Percentiles rank a stretch among this genome's conserved stretches.
These are phyloP conservation scores for Macrocybe gigantea DNA, from an alignment of 768 basidiomycete species.

Conservation along the genomic window DNA sequence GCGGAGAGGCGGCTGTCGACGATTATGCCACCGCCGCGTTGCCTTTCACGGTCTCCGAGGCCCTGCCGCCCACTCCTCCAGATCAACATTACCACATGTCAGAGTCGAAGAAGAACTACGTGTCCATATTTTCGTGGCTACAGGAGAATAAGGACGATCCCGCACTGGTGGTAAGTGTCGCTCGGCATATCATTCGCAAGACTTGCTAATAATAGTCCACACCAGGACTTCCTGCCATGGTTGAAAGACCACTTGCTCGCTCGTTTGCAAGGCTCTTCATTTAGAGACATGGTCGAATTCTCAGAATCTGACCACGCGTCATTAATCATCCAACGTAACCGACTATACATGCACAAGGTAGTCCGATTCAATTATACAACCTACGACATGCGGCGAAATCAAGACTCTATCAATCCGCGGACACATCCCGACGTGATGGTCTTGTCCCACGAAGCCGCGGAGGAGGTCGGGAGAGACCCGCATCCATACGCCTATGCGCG, in stretches of 20 bases:
- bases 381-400: constrained; percentile 26
- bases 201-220: neutral
- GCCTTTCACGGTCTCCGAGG: neutral
- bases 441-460: constrained; percentile 1
- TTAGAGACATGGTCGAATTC: neutral
- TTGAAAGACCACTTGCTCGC: neutral
- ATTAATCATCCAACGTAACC: constrained; percentile 17
- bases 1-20: neutral
- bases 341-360: constrained; percentile 22
- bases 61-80: neutral
- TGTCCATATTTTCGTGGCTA: constrained; percentile 13
- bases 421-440: constrained; percentile 23
- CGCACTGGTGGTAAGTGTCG: neutral
- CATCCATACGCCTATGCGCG: constrained; percentile 1
- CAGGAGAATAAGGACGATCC: constrained; percentile 1
- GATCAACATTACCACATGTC: constrained; percentile 14
- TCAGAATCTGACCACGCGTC: constrained; percentile 9
- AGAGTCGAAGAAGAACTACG: constrained; percentile 17
- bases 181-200: neutral
- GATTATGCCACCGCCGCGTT: neutral
- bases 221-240: neutral
- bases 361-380: constrained; percentile 32
- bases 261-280: neutral
- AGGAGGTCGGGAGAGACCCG: constrained; percentile 5
- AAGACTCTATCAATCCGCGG: constrained; percentile 27